Evolutionary conservation across 139 green algal genomes (phyloP).

Genomic region (Asterochloris erici): DNA sequence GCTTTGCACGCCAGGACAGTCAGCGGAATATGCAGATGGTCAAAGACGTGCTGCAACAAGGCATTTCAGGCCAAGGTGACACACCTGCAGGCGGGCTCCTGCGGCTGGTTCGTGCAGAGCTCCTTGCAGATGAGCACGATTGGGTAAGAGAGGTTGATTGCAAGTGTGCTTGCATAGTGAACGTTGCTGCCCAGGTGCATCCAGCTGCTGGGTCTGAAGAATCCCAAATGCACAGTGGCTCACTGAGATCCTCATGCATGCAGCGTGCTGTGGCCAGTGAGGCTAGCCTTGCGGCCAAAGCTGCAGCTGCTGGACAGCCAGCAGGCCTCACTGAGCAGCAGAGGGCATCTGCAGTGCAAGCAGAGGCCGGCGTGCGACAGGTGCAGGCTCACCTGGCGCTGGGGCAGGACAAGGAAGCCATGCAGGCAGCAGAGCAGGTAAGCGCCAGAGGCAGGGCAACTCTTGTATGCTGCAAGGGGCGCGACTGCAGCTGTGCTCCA

Average conservation of each 20-base stretch:
- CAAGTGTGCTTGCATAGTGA: not conserved
- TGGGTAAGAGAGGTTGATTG: not conserved
- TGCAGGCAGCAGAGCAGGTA: conserved; percentile 10
- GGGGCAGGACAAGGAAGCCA: not conserved
- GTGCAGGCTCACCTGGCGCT: not conserved
- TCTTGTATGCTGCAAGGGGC: no score
- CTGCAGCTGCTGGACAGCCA: not conserved
- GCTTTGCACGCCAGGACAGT: not conserved
- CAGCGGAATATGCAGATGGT: not conserved
- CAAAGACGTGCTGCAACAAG: not conserved
- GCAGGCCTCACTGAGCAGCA: not conserved
- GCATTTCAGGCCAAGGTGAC: conserved; percentile 1
- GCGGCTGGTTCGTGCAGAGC: not conserved
- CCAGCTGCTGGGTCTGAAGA: not conserved
- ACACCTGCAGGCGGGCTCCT: not conserved
- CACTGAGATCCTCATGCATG: not conserved
- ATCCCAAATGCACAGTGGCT: not conserved
- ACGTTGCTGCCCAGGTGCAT: not conserved
- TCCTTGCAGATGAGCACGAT: not conserved
- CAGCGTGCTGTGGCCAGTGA: not conserved
- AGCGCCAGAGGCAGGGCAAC: no score
- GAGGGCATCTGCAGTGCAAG: not conserved
- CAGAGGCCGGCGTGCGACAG: not conserved
- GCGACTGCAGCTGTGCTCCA: no score
- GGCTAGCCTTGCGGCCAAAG: not conserved